A percentile compares a stretch with the other conserved stretches of the same genome.
Conservation (phyloP, 176 grass and related monocot species). For the Oryza australiensis region DNA sequence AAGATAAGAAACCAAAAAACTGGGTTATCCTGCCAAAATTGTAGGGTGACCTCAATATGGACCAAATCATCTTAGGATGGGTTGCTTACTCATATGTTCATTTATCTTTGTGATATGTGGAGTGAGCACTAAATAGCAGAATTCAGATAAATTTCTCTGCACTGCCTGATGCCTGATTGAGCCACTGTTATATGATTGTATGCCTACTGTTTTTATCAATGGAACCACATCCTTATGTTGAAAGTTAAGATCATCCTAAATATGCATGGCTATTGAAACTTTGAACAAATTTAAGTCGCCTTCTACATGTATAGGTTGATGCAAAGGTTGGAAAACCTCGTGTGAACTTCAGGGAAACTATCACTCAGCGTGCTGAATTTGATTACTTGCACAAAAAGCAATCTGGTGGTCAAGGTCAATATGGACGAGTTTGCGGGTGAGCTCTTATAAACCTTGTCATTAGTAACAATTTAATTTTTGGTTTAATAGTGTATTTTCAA, state of each 20-base stretch:
- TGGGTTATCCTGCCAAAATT: no score
- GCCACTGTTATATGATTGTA: no score
- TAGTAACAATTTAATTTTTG: background rate
- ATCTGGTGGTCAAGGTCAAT: slow-evolving; percentile 98
- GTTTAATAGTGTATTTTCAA: slow-evolving; percentile 4
- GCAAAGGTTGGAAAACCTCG: slow-evolving; percentile 89
- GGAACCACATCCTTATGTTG: background rate
- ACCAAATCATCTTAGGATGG: background rate
- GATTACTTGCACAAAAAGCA: slow-evolving; percentile 99
- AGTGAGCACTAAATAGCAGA: background rate
- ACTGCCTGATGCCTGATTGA: background rate
- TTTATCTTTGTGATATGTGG: slow-evolving; percentile 12
- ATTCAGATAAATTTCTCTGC: background rate
- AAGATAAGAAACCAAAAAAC: background rate
- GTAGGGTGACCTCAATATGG: no score
- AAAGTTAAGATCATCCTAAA: background rate
- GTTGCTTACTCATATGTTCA: background rate
- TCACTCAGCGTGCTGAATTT: slow-evolving; percentile 84
- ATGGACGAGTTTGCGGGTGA: slow-evolving; percentile 92
- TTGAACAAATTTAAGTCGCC: background rate
- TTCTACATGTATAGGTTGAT: slow-evolving; percentile 55
- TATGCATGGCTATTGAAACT: slow-evolving; percentile 10
- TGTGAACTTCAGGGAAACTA: slow-evolving; percentile 94
- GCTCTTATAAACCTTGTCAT: slow-evolving; percentile 27
- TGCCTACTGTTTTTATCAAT: background rate